phyloP scores from a whole-genome alignment of 805 yeast species.

The Ogataea corticis region DNA sequence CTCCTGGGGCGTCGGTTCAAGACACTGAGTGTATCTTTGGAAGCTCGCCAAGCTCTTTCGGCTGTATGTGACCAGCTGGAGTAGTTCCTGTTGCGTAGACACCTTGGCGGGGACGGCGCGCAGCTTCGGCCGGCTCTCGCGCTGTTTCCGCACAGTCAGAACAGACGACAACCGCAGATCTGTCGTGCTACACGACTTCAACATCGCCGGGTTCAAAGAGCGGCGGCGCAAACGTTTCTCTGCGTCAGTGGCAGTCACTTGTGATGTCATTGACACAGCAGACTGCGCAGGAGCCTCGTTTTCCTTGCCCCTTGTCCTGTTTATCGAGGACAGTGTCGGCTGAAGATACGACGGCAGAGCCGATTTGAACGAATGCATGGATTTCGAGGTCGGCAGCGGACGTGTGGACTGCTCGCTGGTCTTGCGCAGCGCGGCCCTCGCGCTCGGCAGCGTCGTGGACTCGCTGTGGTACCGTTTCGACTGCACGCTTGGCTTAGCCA shows the following conservation, averaged over 20 bases:
- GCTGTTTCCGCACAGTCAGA: too few relatives aligned
- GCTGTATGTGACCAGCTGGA: conserved; percentile 8
- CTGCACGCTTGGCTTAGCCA: conserved; percentile 1
- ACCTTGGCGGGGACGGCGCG: neutral
- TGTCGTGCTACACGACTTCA: conserved; percentile 1
- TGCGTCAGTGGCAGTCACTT: conserved; percentile 1
- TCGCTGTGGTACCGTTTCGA: conserved; percentile 17
- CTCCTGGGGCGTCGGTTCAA: neutral
- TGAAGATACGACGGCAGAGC: conserved; percentile 21
- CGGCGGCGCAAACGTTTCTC: conserved; percentile 16
- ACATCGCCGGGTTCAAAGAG: conserved; percentile 11
- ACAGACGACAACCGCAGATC: conserved; percentile 11
- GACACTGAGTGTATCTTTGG: conserved; percentile 5
- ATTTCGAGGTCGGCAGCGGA: conserved; percentile 12
- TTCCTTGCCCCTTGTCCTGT: conserved; percentile 20
- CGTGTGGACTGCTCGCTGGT: conserved; percentile 7
- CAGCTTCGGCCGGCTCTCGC: neutral
- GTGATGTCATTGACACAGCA: too few relatives aligned
- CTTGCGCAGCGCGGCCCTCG: neutral
- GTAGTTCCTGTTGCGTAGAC: conserved; percentile 11
- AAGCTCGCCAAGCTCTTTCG: conserved; percentile 8
- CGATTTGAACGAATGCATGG: conserved; percentile 12
- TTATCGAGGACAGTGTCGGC: conserved; percentile 24
- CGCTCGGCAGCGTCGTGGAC: conserved; percentile 7
- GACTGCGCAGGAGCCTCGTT: conserved; percentile 14